Base-by-base conservation (phyloP, 208 protist species). In the Crithidia bombi region DNA sequence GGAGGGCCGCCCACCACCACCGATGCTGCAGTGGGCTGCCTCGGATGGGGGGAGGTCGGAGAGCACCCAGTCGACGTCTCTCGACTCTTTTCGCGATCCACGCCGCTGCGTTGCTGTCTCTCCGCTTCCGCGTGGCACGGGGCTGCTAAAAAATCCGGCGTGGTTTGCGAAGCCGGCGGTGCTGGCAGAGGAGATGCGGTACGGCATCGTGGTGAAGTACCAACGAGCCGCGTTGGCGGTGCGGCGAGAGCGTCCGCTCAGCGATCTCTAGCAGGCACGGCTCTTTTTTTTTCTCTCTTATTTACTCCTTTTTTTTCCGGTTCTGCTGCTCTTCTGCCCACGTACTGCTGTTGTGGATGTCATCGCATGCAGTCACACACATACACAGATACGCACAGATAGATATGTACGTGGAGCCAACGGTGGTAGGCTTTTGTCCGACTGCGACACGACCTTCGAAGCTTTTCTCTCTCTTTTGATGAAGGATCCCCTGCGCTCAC, bases 121-220 rank as follows among this genome's bases (percentile, higher is more conserved):
- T 19, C 50, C 62, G 26, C 69, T 87, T 21, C 74, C 75, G 14
- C 59, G 62, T 21, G 38, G 38, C 6, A 46, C 28, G 26, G 44
- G 75, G 35, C 28, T 84, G 3, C 39, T 87, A 5, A 63, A 51
- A 30, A 76, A 75, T 26, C 62, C 19, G 5, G 28, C 1, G 5
- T 87, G 78, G 75, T 55, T 49, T 7, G 15, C 4, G 0, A 78
- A 76, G 15, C 82, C 82, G 2, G 55, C 58, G 23, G 47, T 73
- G 19, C 52, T 87, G 7, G 78, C 73, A 26, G 73, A 84, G 74
- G 82, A 87, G 38, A 79, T 87, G 75, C 50, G 62, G 21, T 87
- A 87, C 63, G 82, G 82, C 10, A 41, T 21, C 1, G 51, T 85
- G 10, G 32, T 83, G n/a, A 47, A 54, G 63, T 83, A 72, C 61